A percentile compares a stretch with the other conserved stretches of the same genome.
Evolutionary conservation across 116 monocot genomes (phyloP).

Genomic region (Trichopus zeylanicus): DNA sequence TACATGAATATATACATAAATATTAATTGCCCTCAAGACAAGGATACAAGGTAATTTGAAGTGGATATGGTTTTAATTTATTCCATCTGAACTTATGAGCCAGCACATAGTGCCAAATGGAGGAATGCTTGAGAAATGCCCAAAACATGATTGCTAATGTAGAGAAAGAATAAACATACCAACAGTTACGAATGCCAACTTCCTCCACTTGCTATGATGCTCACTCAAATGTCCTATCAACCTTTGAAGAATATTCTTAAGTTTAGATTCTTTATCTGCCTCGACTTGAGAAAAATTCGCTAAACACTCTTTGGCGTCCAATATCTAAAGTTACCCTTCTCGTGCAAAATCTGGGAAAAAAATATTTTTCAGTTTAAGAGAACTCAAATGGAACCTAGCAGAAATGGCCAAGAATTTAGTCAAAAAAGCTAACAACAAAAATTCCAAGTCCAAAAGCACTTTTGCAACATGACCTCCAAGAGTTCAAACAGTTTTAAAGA

Average conservation of each 20-base stretch:
- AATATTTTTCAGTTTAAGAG: not conserved
- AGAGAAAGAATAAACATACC: constrained; percentile 24
- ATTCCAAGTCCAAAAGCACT: no score
- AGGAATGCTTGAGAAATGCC: not conserved
- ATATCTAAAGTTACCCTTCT: constrained; percentile 77
- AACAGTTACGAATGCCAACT: constrained; percentile 61
- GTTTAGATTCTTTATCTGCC: constrained; percentile 70
- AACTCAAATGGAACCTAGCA: no score
- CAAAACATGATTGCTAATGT: not conserved
- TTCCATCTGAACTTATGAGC: no score
- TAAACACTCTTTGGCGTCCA: constrained; percentile 71
- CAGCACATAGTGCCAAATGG: no score
- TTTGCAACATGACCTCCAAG: no score
- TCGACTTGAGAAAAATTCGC: constrained; percentile 67
- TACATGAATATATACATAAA: not conserved
- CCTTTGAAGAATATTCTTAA: constrained; percentile 66
- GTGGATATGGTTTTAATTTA: no score
- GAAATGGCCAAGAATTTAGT: no score
- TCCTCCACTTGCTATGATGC: constrained; percentile 72
- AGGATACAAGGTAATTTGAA: no score
- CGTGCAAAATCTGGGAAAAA: constrained; percentile 7
- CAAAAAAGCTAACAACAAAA: no score
- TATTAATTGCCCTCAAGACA: not conserved
- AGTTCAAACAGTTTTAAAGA: no score
- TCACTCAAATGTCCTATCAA: constrained; percentile 56